Evolutionary conservation across 495 filamentous ascomycete genomes (phyloP), one percentile per base, ranked within the genome.

Genomic region (Trichoderma erinaceum): DNA sequence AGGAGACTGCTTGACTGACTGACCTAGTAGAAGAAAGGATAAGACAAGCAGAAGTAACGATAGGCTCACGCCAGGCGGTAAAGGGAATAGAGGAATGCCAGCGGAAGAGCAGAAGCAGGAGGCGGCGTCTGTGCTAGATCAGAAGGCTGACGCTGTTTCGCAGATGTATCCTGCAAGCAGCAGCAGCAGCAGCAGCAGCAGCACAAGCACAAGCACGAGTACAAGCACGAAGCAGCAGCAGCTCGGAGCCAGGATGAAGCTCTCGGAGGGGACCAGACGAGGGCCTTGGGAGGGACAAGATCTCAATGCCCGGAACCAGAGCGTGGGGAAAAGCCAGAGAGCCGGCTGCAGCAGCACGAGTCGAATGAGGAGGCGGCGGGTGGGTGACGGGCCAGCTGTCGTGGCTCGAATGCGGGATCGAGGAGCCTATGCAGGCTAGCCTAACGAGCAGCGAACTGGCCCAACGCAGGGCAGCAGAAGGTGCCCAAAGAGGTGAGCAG

Each of bases 361-460:
- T 64, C 58, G 67, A 66, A 56, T 67, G 69, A 67, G 61, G 56
- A 65, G 65, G 66, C 70, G 71, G 68, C 70, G 71, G 71, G 72
- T 27, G 66, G 66, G 32, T 23, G 41, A 32, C 25, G 41, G 27
- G 63, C 61, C 48, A 50, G 71, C 65, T 86, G 84, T 86, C 84
- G 84, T 86, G 84, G 84, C 84, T 86, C 84, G 81, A 85, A 82
- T 86, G 79, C 82, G 74, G 78, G 76, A 43, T 63, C 56, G 21
- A 41, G 58, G 18, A 64, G 23, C 25, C 50, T 64, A 68, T 68
- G 67, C 67, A 68, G 63, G 68, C 68, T 52, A 32, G 63, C 68
- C 41, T 48, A 65, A 65, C 32, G 63, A 21, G 48, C 29, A 29
- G 64, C 35, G 41, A 68, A 64, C 64, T 29, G 52, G 50, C 61